Conservation (phyloP, 179 eudicot genomes). For the Beta corolliflora region DNA sequence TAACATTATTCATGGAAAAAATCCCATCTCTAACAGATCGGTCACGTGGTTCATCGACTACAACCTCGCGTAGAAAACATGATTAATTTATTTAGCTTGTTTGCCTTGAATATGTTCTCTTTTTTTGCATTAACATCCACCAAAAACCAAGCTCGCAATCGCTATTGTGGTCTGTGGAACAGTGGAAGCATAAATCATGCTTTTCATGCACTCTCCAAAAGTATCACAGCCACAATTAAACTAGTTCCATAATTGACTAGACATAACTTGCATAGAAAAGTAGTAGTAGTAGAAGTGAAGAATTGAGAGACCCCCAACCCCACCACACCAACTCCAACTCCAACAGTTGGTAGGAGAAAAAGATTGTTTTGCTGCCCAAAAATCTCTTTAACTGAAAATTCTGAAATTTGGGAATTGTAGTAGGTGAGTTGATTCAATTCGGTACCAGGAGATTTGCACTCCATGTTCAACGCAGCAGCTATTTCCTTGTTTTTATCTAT, state of each 20-base stretch:
- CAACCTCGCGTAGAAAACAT: too few relatives aligned
- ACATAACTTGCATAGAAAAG: not conserved
- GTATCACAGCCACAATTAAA: not conserved
- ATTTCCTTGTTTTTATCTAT: not conserved
- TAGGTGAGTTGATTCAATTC: not conserved
- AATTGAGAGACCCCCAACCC: not conserved
- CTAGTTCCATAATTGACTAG: not conserved
- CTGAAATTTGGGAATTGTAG: not conserved
- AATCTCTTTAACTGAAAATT: not conserved
- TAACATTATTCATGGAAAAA: too few relatives aligned
- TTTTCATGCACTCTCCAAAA: not conserved
- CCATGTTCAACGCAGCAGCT: not conserved
- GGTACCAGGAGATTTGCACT: not conserved
- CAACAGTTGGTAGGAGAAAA: constrained; percentile 12
- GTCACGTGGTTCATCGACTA: too few relatives aligned
- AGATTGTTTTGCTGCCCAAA: not conserved
- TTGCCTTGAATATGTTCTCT: not conserved
- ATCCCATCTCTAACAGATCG: too few relatives aligned
- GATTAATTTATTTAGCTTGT: too few relatives aligned
- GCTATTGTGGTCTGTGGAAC: not conserved
- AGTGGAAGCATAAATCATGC: not conserved
- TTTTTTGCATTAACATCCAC: too few relatives aligned
- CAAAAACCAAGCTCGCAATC: not conserved
- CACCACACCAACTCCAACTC: not conserved
- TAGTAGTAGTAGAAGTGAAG: not conserved